phyloP scores from a whole-genome alignment of 2,329 filamentous ascomycete species.

The Xylaria sp. region DNA sequence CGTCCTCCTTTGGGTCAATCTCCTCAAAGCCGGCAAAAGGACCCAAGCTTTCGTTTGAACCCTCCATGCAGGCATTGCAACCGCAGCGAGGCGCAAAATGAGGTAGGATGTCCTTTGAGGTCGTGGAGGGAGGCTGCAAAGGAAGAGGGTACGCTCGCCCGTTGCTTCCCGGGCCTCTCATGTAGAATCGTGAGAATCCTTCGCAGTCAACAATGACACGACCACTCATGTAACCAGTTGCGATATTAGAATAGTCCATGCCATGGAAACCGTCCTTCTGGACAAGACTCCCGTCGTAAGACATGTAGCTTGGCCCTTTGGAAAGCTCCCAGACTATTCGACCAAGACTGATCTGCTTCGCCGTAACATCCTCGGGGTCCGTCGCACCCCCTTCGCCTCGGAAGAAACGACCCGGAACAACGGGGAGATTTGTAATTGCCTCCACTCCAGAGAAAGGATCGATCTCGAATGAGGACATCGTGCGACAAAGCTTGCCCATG shows the following conservation, averaged over 20 bases:
- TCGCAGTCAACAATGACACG: conserved; percentile 49
- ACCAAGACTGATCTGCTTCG: conserved; percentile 46
- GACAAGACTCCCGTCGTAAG: conserved; percentile 48
- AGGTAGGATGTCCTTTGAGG: conserved; percentile 43
- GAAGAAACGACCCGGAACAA: conserved; percentile 49
- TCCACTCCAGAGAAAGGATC: conserved; percentile 48
- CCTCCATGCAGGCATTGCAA: conserved; percentile 42
- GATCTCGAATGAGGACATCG: conserved; percentile 42
- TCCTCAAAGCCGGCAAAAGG: conserved; percentile 46
- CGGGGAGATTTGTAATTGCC: conserved; percentile 43
- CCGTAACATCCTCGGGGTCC: conserved; percentile 36
- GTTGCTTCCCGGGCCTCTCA: conserved; percentile 29
- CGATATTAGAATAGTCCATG: conserved; percentile 29
- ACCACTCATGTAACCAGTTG: conserved; percentile 39
- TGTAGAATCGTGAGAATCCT: conserved; percentile 43
- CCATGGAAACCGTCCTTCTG: conserved; percentile 30
- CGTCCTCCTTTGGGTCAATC: conserved; percentile 40
- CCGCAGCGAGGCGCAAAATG: conserved; percentile 45
- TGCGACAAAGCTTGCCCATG: conserved; percentile 40
- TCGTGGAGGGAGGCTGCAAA: conserved; percentile 12
- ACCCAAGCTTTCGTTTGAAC: conserved; percentile 30
- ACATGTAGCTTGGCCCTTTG: conserved; percentile 49
- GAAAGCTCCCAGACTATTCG: conserved; percentile 52
- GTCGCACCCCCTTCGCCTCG: conserved; percentile 38
- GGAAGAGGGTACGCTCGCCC: not conserved